phyloP scores from a whole-genome alignment of 208 protist species.

The Trypanosoma platydactyli region DNA sequence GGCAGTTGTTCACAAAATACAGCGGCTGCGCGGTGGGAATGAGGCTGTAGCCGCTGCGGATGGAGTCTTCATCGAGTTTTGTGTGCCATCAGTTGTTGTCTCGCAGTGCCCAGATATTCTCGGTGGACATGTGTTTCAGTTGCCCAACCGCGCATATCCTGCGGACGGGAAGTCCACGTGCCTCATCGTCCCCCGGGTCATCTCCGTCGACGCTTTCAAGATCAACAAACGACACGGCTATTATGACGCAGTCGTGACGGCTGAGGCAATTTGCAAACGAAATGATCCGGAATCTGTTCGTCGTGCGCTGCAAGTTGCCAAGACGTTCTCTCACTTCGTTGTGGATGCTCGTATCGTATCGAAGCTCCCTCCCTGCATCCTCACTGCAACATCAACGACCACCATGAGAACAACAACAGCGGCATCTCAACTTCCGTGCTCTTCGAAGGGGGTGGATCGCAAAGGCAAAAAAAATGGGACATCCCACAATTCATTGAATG shows the following conservation, averaged over 20 bases:
- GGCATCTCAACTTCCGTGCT: background rate
- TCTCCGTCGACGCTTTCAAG: constrained; percentile 68
- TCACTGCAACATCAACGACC: constrained; percentile 28
- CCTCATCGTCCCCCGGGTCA: constrained; percentile 79
- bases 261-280: constrained; percentile 78
- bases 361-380: constrained; percentile 61
- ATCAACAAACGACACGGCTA: constrained; percentile 87
- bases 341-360: constrained; percentile 72
- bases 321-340: constrained; percentile 78
- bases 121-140: constrained; percentile 39
- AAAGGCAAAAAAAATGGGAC: background rate
- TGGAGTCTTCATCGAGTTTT: constrained; percentile 74
- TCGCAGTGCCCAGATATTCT: constrained; percentile 65
- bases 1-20: constrained; percentile 80
- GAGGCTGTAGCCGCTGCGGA: constrained; percentile 36
- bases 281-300: constrained; percentile 54
- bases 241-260: constrained; percentile 86
- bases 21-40: constrained; percentile 49
- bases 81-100: constrained; percentile 60
- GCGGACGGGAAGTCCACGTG: constrained; percentile 67
- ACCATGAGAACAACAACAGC: background rate
- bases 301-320: constrained; percentile 64
- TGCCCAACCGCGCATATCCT: constrained; percentile 63
- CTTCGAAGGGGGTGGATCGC: background rate
- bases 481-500: background rate